These are phyloP conservation scores for Aspergillus conjunctus DNA, from an alignment of 495 filamentous ascomycete species.

Conservation along the genomic window DNA sequence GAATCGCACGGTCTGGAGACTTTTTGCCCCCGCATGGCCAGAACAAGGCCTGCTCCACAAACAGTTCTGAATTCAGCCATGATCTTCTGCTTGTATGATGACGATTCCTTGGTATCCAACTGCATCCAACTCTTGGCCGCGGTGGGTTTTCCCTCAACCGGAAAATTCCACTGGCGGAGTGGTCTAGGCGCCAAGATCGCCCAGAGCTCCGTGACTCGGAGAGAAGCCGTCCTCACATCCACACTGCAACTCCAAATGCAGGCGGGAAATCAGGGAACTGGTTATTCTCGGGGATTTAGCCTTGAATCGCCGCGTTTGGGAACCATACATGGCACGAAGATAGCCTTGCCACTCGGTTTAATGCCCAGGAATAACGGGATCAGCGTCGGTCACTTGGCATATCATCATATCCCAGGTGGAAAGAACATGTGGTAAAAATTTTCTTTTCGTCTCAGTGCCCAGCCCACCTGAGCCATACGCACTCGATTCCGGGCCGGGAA, in stretches of 20 bases:
- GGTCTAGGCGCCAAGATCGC: constrained; percentile 8
- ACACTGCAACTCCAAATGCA: background rate
- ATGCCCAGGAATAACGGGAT: background rate
- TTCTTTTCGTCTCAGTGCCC: too few species aligned
- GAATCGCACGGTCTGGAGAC: background rate
- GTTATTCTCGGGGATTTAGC: too few species aligned
- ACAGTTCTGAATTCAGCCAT: background rate
- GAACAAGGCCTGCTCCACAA: background rate
- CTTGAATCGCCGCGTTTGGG: too few species aligned
- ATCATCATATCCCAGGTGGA: background rate
- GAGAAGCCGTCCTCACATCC: background rate
- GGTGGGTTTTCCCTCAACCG: background rate
- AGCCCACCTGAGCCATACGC: too few species aligned
- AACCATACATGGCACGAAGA: too few species aligned
- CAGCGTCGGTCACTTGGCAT: background rate
- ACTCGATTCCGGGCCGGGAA: too few species aligned
- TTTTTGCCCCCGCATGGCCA: background rate
- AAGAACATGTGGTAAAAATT: too few species aligned
- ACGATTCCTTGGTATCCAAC: constrained; percentile 1
- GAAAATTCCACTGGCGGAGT: background rate
- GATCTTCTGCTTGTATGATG: constrained; percentile 3
- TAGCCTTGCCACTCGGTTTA: background rate
- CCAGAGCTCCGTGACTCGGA: background rate
- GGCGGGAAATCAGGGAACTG: background rate
- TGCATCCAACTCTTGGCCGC: background rate